A percentile compares a stretch with the other conserved stretches of the same genome.
Evolutionary conservation across 1,139 yeast genomes (phyloP).

Genomic region (Yamadazyma kanchanaburiensis): DNA sequence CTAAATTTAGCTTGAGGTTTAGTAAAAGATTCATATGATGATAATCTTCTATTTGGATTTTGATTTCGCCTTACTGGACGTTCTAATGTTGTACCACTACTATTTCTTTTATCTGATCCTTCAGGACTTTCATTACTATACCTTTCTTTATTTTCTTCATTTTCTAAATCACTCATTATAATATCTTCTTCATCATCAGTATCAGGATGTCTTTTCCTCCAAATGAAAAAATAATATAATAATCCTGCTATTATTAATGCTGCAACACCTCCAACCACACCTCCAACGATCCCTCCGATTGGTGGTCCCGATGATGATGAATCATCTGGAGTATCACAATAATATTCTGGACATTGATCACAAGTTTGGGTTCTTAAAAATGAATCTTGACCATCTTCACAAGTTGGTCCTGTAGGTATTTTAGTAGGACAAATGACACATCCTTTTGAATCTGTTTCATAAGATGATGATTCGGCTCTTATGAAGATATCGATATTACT

Average conservation of each 20-base stretch:
- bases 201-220: slow-evolving; percentile 24
- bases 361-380: slow-evolving; percentile 54
- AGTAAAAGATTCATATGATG: slow-evolving; percentile 46
- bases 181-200: slow-evolving; percentile 25
- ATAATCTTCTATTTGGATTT: slow-evolving; percentile 25
- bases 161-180: slow-evolving; percentile 17
- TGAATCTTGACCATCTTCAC: slow-evolving; percentile 53
- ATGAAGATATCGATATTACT: too few relatives aligned
- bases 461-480: slow-evolving; percentile 10
- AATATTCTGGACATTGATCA: slow-evolving; percentile 50
- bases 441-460: slow-evolving; percentile 16
- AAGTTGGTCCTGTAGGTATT: slow-evolving; percentile 47
- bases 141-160: slow-evolving; percentile 17
- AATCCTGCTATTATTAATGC: slow-evolving; percentile 30
- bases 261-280: slow-evolving; percentile 53
- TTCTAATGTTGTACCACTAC: slow-evolving; percentile 3
- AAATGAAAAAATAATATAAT: slow-evolving; percentile 30
- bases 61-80: slow-evolving; percentile 9
- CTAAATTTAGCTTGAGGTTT: slow-evolving; percentile 27
- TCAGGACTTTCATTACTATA: slow-evolving; percentile 11
- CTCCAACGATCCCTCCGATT: slow-evolving; percentile 63
- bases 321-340: slow-evolving; percentile 35
- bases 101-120: slow-evolving; percentile 3
- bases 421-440: slow-evolving; percentile 52
- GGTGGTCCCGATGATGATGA: slow-evolving; percentile 15